Evolutionary conservation across 2,329 filamentous ascomycete species (phyloP).

Genomic region (Pseudomassariella vexata): DNA sequence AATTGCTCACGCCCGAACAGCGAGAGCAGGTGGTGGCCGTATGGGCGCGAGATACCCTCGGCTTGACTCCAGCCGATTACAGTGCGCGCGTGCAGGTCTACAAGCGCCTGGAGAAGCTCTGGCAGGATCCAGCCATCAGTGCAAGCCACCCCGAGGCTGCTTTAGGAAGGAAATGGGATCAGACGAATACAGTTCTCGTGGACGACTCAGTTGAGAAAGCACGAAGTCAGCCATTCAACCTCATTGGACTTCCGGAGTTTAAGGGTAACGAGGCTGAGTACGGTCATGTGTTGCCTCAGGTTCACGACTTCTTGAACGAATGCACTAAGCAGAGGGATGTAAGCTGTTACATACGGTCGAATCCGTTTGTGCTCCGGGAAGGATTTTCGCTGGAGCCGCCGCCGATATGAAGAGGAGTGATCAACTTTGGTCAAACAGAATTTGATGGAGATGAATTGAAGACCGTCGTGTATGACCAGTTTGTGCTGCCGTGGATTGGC

Average conservation of each 20-base stretch:
- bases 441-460: too few relatives aligned
- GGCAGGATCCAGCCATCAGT: slow-evolving; percentile 47
- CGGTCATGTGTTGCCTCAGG: slow-evolving; percentile 44
- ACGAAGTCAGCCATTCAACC: slow-evolving; percentile 74
- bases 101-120: slow-evolving; percentile 73
- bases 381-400: slow-evolving; percentile 13
- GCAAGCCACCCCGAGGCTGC: slow-evolving; percentile 36
- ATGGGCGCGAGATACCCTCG: slow-evolving; percentile 76
- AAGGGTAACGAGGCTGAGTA: slow-evolving; percentile 35
- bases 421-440: too few relatives aligned
- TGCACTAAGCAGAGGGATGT: slow-evolving; percentile 53
- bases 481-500: too few relatives aligned
- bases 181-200: slow-evolving; percentile 82
- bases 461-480: too few relatives aligned
- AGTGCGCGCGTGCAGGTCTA: slow-evolving; percentile 74
- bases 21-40: slow-evolving; percentile 54
- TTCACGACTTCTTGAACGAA: slow-evolving; percentile 56
- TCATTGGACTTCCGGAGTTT: slow-evolving; percentile 78
- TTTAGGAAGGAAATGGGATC: slow-evolving; percentile 55
- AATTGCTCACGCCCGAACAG: slow-evolving; percentile 54
- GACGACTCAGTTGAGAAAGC: slow-evolving; percentile 84
- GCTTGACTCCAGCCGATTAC: slow-evolving; percentile 61
- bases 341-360: slow-evolving; percentile 50
- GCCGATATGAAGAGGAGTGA: too few relatives aligned
- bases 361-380: slow-evolving; percentile 40